phyloP scores from a whole-genome alignment of 2,329 filamentous ascomycete genomes.

The Neonectria coccinea region DNA sequence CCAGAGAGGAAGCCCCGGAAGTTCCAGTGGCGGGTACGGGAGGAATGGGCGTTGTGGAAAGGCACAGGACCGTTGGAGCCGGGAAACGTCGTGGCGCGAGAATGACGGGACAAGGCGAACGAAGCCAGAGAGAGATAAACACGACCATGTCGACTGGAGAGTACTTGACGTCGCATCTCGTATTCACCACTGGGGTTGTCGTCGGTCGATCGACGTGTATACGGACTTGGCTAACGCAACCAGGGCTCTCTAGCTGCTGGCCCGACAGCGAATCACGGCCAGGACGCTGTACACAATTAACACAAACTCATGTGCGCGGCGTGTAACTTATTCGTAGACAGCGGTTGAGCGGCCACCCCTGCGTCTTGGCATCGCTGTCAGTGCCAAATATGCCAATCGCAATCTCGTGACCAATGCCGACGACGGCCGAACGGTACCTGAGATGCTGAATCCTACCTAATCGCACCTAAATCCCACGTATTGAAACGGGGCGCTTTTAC shows the following conservation, averaged over 20 bases:
- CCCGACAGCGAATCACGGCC: background rate
- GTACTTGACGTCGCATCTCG: constrained; percentile 22
- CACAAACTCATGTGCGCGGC: background rate
- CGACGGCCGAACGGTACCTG: background rate
- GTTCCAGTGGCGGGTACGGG: constrained; percentile 12
- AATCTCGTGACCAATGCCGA: constrained; percentile 17
- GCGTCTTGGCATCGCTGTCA: constrained; percentile 14
- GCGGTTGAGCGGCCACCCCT: background rate
- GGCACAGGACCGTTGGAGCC: background rate
- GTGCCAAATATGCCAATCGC: constrained; percentile 19
- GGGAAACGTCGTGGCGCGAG: background rate
- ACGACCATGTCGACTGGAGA: background rate
- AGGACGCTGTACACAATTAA: background rate
- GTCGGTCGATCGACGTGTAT: background rate
- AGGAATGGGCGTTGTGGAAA: constrained; percentile 17
- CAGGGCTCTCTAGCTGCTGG: constrained; percentile 13
- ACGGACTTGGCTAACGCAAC: background rate
- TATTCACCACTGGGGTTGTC: constrained; percentile 13
- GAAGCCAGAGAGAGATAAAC: background rate
- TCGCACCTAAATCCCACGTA: background rate
- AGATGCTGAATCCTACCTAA: constrained; percentile 3
- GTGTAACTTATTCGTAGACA: background rate
- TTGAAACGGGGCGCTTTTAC: background rate
- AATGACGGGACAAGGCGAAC: background rate
- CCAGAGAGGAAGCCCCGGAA: constrained; percentile 15